Evolutionary conservation across 345 rosid genomes (phyloP).

Genomic region (Eucalyptus camaldulensis): DNA sequence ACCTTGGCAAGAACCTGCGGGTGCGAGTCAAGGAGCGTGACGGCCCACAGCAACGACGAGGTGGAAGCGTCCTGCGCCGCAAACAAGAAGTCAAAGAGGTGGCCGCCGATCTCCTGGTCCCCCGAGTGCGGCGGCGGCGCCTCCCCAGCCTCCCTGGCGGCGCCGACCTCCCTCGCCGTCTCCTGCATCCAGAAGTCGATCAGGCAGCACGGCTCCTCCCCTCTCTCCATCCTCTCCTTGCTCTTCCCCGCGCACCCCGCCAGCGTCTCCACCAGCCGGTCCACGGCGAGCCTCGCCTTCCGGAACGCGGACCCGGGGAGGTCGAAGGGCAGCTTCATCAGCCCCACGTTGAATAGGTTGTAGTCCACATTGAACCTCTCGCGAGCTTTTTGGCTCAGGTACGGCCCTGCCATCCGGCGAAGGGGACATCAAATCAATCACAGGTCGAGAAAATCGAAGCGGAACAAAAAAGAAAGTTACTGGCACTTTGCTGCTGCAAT

Average conservation of each 20-base stretch:
- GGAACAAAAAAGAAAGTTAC: neutral
- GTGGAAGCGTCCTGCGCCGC: constrained; percentile 94
- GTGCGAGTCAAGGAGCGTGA: constrained; percentile 60
- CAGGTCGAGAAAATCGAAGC: neutral
- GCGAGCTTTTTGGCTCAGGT: constrained; percentile 22
- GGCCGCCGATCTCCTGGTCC: constrained; percentile 48
- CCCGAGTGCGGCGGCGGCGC: constrained; percentile 24
- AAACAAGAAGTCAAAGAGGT: constrained; percentile 72
- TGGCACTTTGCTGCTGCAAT: neutral
- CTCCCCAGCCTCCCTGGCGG: constrained; percentile 11
- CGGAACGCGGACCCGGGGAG: constrained; percentile 64
- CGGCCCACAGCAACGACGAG: constrained; percentile 78
- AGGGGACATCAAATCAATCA: neutral
- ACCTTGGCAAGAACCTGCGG: constrained; percentile 37
- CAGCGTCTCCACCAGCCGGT: constrained; percentile 32
- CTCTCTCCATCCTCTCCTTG: constrained; percentile 32
- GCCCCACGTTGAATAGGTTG: constrained; percentile 63
- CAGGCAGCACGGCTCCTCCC: constrained; percentile 52
- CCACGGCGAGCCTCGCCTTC: constrained; percentile 56
- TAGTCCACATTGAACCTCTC: constrained; percentile 39
- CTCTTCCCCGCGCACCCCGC: constrained; percentile 30
- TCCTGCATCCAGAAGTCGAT: constrained; percentile 87
- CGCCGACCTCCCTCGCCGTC: constrained; percentile 16
- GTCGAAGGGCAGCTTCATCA: constrained; percentile 61
- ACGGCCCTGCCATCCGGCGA: constrained; percentile 22